A percentile compares a stretch with the other conserved stretches of the same genome.
Conservation (phyloP, 805 yeast species). For the Metschnikowia lunata region DNA sequence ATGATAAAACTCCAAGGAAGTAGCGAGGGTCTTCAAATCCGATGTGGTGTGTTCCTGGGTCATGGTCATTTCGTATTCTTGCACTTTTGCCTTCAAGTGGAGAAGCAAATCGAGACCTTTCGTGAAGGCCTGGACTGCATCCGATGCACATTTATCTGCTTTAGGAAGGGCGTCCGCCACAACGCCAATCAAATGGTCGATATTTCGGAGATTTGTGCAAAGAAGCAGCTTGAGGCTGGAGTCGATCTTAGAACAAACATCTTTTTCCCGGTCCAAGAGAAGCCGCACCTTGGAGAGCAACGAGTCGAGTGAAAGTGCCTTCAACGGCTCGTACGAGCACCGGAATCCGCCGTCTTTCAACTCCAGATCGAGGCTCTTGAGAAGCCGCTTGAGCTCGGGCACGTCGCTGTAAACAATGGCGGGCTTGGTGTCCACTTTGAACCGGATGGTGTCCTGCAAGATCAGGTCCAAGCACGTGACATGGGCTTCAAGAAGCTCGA, state of each 20-base stretch:
- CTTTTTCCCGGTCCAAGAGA: slow-evolving; percentile 4
- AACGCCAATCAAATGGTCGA: slow-evolving; percentile 5
- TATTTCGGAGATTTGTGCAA: slow-evolving; percentile 2
- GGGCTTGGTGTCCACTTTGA: slow-evolving; percentile 6
- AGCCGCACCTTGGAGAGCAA: slow-evolving; percentile 5
- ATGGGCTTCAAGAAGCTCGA: background rate
- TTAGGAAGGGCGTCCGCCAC: background rate
- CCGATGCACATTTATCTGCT: slow-evolving; percentile 1
- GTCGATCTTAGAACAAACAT: background rate
- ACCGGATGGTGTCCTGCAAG: slow-evolving; percentile 4
- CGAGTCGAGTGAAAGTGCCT: slow-evolving; percentile 9
- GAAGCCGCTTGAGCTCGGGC: slow-evolving; percentile 14
- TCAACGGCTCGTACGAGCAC: slow-evolving; percentile 13
- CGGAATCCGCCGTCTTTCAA: slow-evolving; percentile 10
- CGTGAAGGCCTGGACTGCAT: slow-evolving; percentile 1
- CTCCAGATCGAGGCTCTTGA: slow-evolving; percentile 4
- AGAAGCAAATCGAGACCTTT: slow-evolving; percentile 8
- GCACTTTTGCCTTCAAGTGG: slow-evolving; percentile 2
- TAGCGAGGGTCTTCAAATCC: slow-evolving; percentile 5
- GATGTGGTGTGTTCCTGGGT: slow-evolving; percentile 8
- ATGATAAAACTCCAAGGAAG: slow-evolving; percentile 4
- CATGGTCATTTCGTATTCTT: background rate
- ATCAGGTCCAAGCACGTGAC: slow-evolving; percentile 1
- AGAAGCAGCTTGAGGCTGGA: background rate
- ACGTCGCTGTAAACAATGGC: slow-evolving; percentile 10